These are phyloP conservation scores for Metschnikowia lochheadii DNA, from an alignment of 805 yeast species.

Conservation along the genomic window DNA sequence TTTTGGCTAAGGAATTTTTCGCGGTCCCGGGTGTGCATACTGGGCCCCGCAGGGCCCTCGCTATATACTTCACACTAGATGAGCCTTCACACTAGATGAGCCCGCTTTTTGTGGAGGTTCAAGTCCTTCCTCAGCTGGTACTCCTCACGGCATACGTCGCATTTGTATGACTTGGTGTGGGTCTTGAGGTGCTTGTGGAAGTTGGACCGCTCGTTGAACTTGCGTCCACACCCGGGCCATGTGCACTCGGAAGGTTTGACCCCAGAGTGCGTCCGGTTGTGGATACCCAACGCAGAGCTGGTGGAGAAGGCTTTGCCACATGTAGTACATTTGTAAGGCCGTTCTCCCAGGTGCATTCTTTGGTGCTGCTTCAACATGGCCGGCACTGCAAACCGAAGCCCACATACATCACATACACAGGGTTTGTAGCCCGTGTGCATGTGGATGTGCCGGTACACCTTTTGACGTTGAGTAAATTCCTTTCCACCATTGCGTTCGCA, in stretches of 20 bases:
- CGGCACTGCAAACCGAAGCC: slow-evolving; percentile 70
- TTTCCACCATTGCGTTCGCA: slow-evolving; percentile 61
- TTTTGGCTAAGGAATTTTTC: neutral
- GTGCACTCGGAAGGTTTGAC: slow-evolving; percentile 81
- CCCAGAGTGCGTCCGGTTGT: slow-evolving; percentile 83
- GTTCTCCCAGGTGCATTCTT: slow-evolving; percentile 85
- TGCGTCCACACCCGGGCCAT: slow-evolving; percentile 74
- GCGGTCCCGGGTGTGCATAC: neutral
- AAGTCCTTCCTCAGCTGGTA: slow-evolving; percentile 45
- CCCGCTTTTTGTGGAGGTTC: slow-evolving; percentile 30
- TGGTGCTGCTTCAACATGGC: slow-evolving; percentile 75
- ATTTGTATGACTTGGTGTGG: slow-evolving; percentile 54
- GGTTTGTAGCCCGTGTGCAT: slow-evolving; percentile 87
- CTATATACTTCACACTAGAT: neutral
- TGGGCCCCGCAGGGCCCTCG: neutral
- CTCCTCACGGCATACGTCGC: slow-evolving; percentile 49
- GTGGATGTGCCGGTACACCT: slow-evolving; percentile 78
- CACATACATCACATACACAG: slow-evolving; percentile 65
- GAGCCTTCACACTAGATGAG: slow-evolving; percentile 2
- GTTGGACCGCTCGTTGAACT: slow-evolving; percentile 87
- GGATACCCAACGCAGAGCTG: slow-evolving; percentile 77
- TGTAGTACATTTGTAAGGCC: slow-evolving; percentile 68
- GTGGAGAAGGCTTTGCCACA: slow-evolving; percentile 84
- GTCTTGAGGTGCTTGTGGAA: slow-evolving; percentile 82
- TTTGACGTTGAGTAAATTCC: slow-evolving; percentile 78